These are phyloP conservation scores for Stephania cephalantha DNA, from an alignment of 164 flowering plant species.

Conservation along the genomic window DNA sequence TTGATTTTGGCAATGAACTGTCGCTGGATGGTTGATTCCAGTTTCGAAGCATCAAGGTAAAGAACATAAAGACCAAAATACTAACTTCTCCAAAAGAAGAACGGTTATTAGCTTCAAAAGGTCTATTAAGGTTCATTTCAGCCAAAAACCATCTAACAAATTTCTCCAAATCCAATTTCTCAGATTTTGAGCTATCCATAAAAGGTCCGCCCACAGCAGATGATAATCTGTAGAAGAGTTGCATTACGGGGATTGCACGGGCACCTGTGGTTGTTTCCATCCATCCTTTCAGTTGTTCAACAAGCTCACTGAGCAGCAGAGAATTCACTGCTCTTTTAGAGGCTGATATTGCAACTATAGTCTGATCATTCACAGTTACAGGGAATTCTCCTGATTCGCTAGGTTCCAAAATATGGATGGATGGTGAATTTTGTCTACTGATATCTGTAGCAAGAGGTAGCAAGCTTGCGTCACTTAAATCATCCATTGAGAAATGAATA, in stretches of 20 bases:
- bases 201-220: slow-evolving; percentile 97
- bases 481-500: slow-evolving; percentile 71
- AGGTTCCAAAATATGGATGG: slow-evolving; percentile 78
- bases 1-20: slow-evolving; percentile 39
- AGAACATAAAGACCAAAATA: slow-evolving; percentile 91
- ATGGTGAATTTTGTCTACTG: slow-evolving; percentile 46
- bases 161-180: slow-evolving; percentile 68
- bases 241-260: slow-evolving; percentile 88
- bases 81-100: slow-evolving; percentile 88
- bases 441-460: slow-evolving; percentile 39
- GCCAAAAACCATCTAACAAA: slow-evolving; percentile 82
- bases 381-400: slow-evolving; percentile 69
- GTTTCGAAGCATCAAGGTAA: slow-evolving; percentile 94
- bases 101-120: slow-evolving; percentile 58
- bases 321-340: slow-evolving; percentile 90
- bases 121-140: slow-evolving; percentile 69
- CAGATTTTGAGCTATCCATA: slow-evolving; percentile 71
- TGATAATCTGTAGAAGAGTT: slow-evolving; percentile 84
- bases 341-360: slow-evolving; percentile 83
- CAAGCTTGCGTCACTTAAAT: slow-evolving; percentile 48
- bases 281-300: slow-evolving; percentile 88
- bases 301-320: slow-evolving; percentile 75
- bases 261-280: slow-evolving; percentile 82
- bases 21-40: slow-evolving; percentile 99
- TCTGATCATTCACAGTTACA: slow-evolving; percentile 49